Base-by-base conservation (phyloP, 371 early-diverging fungal species). In the Mortierella sp. region DNA sequence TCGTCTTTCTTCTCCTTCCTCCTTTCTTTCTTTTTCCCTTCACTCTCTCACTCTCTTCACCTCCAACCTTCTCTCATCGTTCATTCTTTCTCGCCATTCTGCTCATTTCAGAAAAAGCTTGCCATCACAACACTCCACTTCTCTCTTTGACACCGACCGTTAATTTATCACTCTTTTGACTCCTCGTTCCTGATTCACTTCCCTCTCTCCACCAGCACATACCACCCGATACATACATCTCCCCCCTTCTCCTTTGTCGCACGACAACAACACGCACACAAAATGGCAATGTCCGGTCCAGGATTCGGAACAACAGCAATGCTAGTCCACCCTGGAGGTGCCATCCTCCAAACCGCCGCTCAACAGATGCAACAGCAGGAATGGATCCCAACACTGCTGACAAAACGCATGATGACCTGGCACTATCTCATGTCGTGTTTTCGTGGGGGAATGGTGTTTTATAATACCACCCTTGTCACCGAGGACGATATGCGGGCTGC, bases 371-470 rank as follows among this genome's bases (percentile, higher is more conserved):
- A 67, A 28, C 73, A 75, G 37, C 81, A 80, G 13, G 76, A 80
- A 37, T 75, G 81, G 76, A 51, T 80, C 19, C 80, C 69, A 3
- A 2, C 5, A 16, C 46, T 77, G 21, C 21, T 80, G 26, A 44
- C 24, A 26, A 77, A 80, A 31, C 75, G 84, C 4, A 76, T 69
- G 26, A 71, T 69, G 14, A 73, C 80, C 21, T 83, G 80, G 80
- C 44, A 51, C 4, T 83, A 83, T 48, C 46, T 83, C 10, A 51
- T 69, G 5, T 74, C 73, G 2, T 57, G 74, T 19, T 77, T 80
- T 28, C 80, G 77, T 6, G 84, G 84, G 13, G 84, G 84, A 0
- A 75, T 74, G 73, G 80, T 80, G 14, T 64, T 83, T 37, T 83
- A 77, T 69, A 83, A 83, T 77, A 83, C 84, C 0, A 80, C 84